Percentiles rank a stretch among this genome's conserved stretches.
Evolutionary conservation across 768 basidiomycete species (phyloP).

Genomic region (Phaeotremella fagi): DNA sequence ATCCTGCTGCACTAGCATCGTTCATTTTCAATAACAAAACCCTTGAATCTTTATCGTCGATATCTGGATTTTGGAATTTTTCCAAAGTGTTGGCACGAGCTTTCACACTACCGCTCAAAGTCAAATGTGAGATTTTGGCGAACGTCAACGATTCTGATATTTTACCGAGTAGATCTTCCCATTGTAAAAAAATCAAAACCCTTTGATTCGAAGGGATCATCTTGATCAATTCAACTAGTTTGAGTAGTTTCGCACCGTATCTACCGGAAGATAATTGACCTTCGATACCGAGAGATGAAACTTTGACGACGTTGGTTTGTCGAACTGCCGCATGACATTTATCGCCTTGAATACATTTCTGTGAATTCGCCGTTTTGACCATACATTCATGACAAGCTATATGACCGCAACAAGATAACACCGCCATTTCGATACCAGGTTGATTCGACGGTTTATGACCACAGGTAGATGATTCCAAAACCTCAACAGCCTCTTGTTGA

Average conservation of each 20-base stretch:
- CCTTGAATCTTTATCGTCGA: slow-evolving; percentile 51
- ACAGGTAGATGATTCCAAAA: slow-evolving; percentile 40
- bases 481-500: slow-evolving; percentile 54
- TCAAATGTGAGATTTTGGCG: slow-evolving; percentile 68
- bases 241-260: slow-evolving; percentile 48
- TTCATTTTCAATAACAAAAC: slow-evolving; percentile 85
- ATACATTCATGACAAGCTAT: slow-evolving; percentile 76
- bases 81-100: slow-evolving; percentile 76
- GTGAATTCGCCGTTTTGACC: slow-evolving; percentile 63
- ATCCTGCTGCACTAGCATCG: slow-evolving; percentile 59
- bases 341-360: slow-evolving; percentile 72
- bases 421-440: slow-evolving; percentile 54
- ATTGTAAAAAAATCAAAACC: slow-evolving; percentile 91
- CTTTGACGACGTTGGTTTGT: slow-evolving; percentile 47
- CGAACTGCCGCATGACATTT: slow-evolving; percentile 75
- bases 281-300: slow-evolving; percentile 41
- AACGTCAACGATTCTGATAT: slow-evolving; percentile 73
- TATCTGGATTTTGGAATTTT: slow-evolving; percentile 74
- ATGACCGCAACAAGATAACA: slow-evolving; percentile 89
- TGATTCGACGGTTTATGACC: slow-evolving; percentile 53
- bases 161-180: slow-evolving; percentile 86
- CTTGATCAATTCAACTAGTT: slow-evolving; percentile 69
- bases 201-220: slow-evolving; percentile 73
- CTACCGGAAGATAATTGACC: slow-evolving; percentile 35
- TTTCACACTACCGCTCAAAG: slow-evolving; percentile 72